These are phyloP conservation scores for Cephalotrichum gorgonifer DNA, from an alignment of 2,329 filamentous ascomycete genomes.

Conservation along the genomic window DNA sequence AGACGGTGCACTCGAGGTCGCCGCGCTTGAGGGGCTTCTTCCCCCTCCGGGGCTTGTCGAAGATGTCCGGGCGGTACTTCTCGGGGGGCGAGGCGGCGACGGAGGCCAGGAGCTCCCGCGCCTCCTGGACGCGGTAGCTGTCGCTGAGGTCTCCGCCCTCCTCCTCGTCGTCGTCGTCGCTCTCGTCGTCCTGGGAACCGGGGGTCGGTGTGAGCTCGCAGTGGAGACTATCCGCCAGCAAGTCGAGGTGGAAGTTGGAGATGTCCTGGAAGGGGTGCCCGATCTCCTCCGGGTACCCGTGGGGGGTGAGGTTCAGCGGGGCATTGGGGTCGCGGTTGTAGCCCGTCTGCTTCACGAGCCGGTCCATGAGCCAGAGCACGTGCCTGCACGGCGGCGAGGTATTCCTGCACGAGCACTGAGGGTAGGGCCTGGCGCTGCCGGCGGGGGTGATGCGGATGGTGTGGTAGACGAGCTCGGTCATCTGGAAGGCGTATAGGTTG, in stretches of 20 bases:
- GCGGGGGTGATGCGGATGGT: conserved; percentile 37
- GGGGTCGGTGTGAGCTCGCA: conserved; percentile 33
- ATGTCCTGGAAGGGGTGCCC: conserved; percentile 38
- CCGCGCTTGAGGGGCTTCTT: conserved; percentile 27
- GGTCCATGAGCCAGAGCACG: conserved; percentile 44
- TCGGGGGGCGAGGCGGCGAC: conserved; percentile 27
- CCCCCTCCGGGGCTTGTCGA: conserved; percentile 17
- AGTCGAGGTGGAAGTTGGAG: conserved; percentile 37
- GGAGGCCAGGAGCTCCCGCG: conserved; percentile 39
- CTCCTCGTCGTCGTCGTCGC: conserved; percentile 17
- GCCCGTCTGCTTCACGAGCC: conserved; percentile 35
- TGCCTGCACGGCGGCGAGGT: conserved; percentile 33
- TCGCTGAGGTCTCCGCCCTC: too few species aligned
- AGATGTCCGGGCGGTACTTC: conserved; percentile 36
- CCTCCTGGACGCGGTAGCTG: conserved; percentile 32
- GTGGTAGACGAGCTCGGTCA: conserved; percentile 42
- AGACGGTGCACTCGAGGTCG: conserved; percentile 40
- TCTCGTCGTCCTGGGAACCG: conserved; percentile 17
- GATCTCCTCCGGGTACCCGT: conserved; percentile 34
- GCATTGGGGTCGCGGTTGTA: conserved; percentile 24
- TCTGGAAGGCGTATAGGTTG: conserved; percentile 42
- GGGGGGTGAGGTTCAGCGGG: conserved; percentile 29
- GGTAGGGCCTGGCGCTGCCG: conserved; percentile 24
- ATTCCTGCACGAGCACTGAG: conserved; percentile 34
- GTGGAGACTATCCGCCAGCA: conserved; percentile 41